Evolutionary conservation across 805 yeast genomes (phyloP).

Genomic region (Pichia rugopelliculosa): DNA sequence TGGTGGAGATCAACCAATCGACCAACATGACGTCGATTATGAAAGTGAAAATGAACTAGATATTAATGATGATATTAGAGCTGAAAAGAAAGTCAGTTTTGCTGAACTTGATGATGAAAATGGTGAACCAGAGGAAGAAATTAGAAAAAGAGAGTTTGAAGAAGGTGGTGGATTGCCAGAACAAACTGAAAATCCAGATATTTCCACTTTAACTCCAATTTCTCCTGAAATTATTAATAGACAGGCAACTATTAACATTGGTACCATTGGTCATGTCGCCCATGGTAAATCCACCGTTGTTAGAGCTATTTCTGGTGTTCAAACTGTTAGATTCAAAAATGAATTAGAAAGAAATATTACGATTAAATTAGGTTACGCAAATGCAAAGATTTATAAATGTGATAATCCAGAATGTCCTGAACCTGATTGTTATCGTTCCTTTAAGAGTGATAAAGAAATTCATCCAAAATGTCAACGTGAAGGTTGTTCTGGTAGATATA

Average conservation of each 20-base stretch:
- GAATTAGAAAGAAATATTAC: constrained; percentile 99
- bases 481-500: constrained; percentile 85
- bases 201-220: constrained; percentile 71
- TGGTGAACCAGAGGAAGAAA: constrained; percentile 61
- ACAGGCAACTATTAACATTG: constrained; percentile 98
- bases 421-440: constrained; percentile 92
- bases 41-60: constrained; percentile 31
- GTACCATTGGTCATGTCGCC: constrained; percentile 98
- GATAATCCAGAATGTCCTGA: constrained; percentile 79
- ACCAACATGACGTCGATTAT: constrained; percentile 25
- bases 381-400: constrained; percentile 95
- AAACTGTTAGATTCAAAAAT: constrained; percentile 97
- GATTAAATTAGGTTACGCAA: constrained; percentile 96
- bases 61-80: constrained; percentile 28
- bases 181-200: constrained; percentile 88
- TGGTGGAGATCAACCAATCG: constrained; percentile 37
- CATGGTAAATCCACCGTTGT: constrained; percentile 98
- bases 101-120: constrained; percentile 59
- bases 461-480: constrained; percentile 85
- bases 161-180: constrained; percentile 98
- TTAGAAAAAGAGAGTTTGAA: constrained; percentile 77
- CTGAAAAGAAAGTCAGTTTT: constrained; percentile 75
- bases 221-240: constrained; percentile 95
- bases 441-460: constrained; percentile 90
- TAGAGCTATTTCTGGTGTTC: constrained; percentile 98